phyloP scores from a whole-genome alignment of 257 asterid genomes.

The Ligustrum vulgare region DNA sequence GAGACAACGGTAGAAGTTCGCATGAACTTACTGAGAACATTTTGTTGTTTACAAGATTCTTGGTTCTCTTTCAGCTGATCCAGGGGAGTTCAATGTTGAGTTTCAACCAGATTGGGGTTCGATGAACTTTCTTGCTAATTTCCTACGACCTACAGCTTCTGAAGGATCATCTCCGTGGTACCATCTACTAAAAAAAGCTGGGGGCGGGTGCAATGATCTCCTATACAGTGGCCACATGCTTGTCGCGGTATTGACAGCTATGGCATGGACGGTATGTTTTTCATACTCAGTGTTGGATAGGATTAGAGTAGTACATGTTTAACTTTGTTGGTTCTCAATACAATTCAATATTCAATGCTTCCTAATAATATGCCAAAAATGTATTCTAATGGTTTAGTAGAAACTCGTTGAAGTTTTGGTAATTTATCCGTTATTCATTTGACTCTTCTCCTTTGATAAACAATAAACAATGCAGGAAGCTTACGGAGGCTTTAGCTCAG shows the following conservation, averaged over 20 bases:
- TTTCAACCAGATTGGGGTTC: conserved; percentile 85
- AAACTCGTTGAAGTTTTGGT: not conserved
- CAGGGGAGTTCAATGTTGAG: conserved; percentile 49
- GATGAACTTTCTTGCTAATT: conserved; percentile 82
- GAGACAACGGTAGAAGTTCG: not conserved
- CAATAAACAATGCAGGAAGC: conserved; percentile 66
- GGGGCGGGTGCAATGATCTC: conserved; percentile 97
- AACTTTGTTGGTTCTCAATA: too few relatives aligned
- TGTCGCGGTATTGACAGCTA: conserved; percentile 91
- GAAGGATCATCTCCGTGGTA: conserved; percentile 81
- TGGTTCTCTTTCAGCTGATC: conserved; percentile 54
- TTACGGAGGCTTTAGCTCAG: conserved; percentile 82
- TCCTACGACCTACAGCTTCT: conserved; percentile 73
- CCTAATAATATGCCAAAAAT: not conserved
- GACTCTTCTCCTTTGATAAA: conserved; percentile 8
- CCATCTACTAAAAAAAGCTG: conserved; percentile 77
- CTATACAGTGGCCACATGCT: conserved; percentile 97
- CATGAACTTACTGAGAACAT: not conserved
- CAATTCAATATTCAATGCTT: not conserved
- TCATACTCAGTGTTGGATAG: not conserved
- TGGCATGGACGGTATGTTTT: conserved; percentile 94
- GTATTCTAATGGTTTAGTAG: not conserved
- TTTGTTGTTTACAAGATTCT: conserved; percentile 7
- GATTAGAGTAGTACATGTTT: not conserved
- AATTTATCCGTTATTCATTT: not conserved